phyloP scores from a whole-genome alignment of 2,329 filamentous ascomycete species.

The Huntiella bhutanensis region DNA sequence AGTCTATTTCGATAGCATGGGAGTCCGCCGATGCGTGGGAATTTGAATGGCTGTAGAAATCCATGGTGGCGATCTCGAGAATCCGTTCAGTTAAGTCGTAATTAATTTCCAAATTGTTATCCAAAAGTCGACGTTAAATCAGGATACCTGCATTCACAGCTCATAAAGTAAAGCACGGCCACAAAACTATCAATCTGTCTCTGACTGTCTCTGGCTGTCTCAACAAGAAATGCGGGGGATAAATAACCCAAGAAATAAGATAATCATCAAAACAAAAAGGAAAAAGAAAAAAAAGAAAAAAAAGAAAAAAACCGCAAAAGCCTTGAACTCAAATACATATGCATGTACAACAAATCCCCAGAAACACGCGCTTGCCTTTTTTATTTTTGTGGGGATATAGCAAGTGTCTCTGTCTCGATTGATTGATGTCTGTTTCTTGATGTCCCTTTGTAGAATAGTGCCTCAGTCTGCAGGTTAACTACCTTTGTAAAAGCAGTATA shows the following conservation, averaged over 20 bases:
- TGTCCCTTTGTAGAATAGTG: no score
- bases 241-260: background rate
- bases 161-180: background rate
- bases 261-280: background rate
- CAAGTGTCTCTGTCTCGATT: no score
- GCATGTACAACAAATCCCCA: background rate
- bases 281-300: background rate
- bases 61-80: constrained; percentile 12
- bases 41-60: constrained; percentile 3
- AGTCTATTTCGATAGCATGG: background rate
- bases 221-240: background rate
- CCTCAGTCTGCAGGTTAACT: no score
- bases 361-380: no score
- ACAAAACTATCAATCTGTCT: background rate
- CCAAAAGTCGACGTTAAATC: no score
- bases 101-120: no score
- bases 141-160: background rate
- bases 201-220: background rate
- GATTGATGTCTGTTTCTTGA: no score
- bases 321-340: background rate
- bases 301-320: background rate
- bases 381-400: no score
- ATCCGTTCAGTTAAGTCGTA: no score
- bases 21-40: background rate
- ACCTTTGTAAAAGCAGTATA: no score